Conservation (phyloP, 2,329 filamentous ascomycete species). For the Mycosphaerella arachidis region DNA sequence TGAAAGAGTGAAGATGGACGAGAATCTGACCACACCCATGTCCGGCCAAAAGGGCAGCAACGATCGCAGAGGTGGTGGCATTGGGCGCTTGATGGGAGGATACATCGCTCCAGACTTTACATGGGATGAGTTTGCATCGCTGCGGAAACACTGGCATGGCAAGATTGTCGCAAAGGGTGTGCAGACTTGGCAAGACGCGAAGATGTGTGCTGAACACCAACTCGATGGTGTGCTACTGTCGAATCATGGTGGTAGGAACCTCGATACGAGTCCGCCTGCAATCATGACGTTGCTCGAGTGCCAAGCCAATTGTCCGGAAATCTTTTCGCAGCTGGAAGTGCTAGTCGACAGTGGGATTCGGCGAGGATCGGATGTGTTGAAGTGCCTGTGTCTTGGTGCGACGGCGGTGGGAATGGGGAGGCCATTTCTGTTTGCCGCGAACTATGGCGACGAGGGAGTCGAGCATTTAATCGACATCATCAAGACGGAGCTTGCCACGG, state of each 20-base stretch:
- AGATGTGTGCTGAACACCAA: slow-evolving; percentile 39
- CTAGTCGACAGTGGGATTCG: slow-evolving; percentile 62
- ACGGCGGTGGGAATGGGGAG: slow-evolving; percentile 59
- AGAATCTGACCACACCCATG: slow-evolving; percentile 47
- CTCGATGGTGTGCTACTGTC: slow-evolving; percentile 46
- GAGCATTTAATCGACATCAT: slow-evolving; percentile 46
- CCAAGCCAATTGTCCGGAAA: slow-evolving; percentile 55
- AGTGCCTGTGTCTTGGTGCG: slow-evolving; percentile 61
- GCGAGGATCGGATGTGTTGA: slow-evolving; percentile 64
- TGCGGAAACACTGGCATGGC: slow-evolving; percentile 37
- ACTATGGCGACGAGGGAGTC: slow-evolving; percentile 54
- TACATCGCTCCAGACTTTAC: slow-evolving; percentile 56
- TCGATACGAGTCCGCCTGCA: slow-evolving; percentile 46
- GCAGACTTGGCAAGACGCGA: slow-evolving; percentile 39
- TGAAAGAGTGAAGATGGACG: slow-evolving; percentile 46
- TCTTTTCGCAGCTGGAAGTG: slow-evolving; percentile 58
- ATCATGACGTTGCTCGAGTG: slow-evolving; percentile 60
- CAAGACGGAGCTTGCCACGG: slow-evolving; percentile 53
- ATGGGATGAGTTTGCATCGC: slow-evolving; percentile 45
- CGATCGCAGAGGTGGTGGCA: slow-evolving; percentile 52
- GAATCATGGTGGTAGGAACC: slow-evolving; percentile 51
- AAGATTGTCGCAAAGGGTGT: slow-evolving; percentile 45
- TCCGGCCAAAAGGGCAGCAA: slow-evolving; percentile 48
- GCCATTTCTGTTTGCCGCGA: slow-evolving; percentile 56
- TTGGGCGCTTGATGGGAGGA: slow-evolving; percentile 53